Percentiles rank a stretch among this genome's conserved stretches.
These are phyloP conservation scores for Corynespora cassiicola DNA, from an alignment of 2,329 filamentous ascomycete genomes.

Conservation along the genomic window DNA sequence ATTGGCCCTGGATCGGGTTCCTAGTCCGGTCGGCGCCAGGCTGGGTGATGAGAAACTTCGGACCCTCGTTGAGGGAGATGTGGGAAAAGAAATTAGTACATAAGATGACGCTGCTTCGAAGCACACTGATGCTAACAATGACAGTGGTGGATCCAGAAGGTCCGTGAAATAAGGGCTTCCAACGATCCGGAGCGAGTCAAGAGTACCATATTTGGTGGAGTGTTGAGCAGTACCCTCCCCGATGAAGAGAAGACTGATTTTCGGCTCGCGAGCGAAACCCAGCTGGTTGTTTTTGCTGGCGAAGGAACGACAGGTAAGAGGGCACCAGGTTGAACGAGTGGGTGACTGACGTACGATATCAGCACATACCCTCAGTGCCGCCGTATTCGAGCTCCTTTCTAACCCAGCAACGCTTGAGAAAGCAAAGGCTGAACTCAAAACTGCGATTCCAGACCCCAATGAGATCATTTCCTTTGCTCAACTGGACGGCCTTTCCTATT, in stretches of 20 bases:
- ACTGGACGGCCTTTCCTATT: no score
- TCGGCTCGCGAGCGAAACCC: conserved; percentile 1
- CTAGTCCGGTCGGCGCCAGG: no score
- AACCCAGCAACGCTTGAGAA: conserved; percentile 3
- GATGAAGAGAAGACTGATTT: conserved; percentile 3
- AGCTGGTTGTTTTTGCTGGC: conserved; percentile 6
- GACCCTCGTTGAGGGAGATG: no score
- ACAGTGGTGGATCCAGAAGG: conserved; percentile 1
- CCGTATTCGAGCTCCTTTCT: conserved; percentile 6
- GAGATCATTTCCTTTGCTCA: no score
- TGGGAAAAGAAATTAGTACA: no score
- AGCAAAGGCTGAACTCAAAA: conserved; percentile 5
- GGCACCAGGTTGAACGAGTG: background rate
- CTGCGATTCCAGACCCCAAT: conserved; percentile 2
- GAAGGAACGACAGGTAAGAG: background rate
- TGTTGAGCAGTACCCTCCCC: conserved; percentile 2
- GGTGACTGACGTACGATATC: background rate
- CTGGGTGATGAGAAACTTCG: no score
- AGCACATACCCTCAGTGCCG: no score
- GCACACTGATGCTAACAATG: no score
- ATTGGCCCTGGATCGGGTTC: no score
- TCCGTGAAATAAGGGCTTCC: conserved; percentile 1
- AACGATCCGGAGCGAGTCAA: background rate
- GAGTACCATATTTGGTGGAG: conserved; percentile 5
- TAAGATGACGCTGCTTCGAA: no score